Conservation (phyloP, 1,139 yeast species). For the Petasospora rhodanensis region DNA sequence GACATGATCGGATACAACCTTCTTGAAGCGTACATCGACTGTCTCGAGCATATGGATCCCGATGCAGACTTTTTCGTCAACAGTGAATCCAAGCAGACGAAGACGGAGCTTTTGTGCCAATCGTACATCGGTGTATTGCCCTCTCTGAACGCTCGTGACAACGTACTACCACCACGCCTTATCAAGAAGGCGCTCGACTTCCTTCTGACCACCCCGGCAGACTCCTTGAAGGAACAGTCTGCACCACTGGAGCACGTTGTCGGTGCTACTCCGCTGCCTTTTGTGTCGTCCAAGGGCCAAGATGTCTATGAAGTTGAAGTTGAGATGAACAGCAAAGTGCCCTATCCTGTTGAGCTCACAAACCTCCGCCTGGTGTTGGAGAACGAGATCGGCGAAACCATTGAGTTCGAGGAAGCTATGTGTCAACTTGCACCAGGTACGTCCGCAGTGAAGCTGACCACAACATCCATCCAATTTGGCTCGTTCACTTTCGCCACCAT, state of each 20-base stretch:
- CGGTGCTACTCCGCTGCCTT: background rate
- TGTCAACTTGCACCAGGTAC: slow-evolving; percentile 3
- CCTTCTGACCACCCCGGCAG: background rate
- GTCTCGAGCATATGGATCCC: slow-evolving; percentile 47
- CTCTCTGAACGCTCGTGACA: slow-evolving; percentile 5
- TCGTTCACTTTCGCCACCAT: slow-evolving; percentile 23
- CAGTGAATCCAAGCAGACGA: slow-evolving; percentile 6
- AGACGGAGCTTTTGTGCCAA: slow-evolving; percentile 10
- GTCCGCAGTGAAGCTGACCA: slow-evolving; percentile 4
- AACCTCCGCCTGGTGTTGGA: slow-evolving; percentile 9
- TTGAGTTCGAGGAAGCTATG: slow-evolving; percentile 5
- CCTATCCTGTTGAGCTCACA: slow-evolving; percentile 2
- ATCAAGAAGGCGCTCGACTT: slow-evolving; percentile 8
- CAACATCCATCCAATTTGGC: slow-evolving; percentile 21
- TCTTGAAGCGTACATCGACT: slow-evolving; percentile 61
- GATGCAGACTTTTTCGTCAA: slow-evolving; percentile 14
- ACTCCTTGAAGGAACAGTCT: background rate
- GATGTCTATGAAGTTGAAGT: slow-evolving; percentile 10
- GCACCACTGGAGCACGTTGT: no score
- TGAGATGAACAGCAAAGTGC: slow-evolving; percentile 3
- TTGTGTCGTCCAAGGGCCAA: slow-evolving; percentile 4
- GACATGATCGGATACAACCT: slow-evolving; percentile 60
- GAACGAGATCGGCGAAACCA: slow-evolving; percentile 8
- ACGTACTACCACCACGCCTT: slow-evolving; percentile 1
- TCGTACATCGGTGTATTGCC: slow-evolving; percentile 15